Conservation (phyloP, 1,284 basidiomycete genomes). For the Naganishia sp. region DNA sequence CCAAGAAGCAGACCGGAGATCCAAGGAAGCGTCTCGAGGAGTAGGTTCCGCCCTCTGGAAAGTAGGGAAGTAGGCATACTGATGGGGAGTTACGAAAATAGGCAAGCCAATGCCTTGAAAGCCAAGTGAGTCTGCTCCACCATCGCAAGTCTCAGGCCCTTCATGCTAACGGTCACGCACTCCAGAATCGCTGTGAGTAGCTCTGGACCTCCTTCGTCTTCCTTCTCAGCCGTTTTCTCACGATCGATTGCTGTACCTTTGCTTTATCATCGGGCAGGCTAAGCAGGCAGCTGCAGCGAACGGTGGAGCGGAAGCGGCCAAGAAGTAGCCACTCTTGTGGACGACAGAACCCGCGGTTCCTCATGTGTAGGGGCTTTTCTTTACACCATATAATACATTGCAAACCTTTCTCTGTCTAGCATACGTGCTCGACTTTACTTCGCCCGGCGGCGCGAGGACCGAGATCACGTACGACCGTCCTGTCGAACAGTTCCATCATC, state of each 20-base stretch:
- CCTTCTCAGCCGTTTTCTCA: neutral
- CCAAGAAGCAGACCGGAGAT: constrained; percentile 32
- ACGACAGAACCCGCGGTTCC: neutral
- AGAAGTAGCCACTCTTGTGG: constrained; percentile 2
- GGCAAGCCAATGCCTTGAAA: constrained; percentile 35
- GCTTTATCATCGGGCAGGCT: constrained; percentile 10
- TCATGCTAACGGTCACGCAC: neutral
- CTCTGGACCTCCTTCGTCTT: neutral
- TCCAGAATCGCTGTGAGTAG: constrained; percentile 32
- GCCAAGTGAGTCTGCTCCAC: constrained; percentile 30
- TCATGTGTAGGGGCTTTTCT: neutral
- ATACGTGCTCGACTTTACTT: constrained; percentile 71
- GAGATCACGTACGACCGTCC: constrained; percentile 77
- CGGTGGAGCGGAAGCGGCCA: constrained; percentile 17
- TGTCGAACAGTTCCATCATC: constrained; percentile 90
- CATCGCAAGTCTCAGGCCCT: neutral
- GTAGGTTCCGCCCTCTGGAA: constrained; percentile 10
- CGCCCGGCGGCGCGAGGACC: constrained; percentile 62
- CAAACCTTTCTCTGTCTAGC: constrained; percentile 53
- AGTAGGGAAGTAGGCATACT: neutral
- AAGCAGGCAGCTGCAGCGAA: constrained; percentile 32
- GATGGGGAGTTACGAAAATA: neutral
- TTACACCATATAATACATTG: neutral
- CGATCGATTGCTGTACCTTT: neutral
- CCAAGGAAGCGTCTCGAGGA: constrained; percentile 34